Evolutionary conservation across 2,329 filamentous ascomycete species (phyloP).

Genomic region (Ceratocystis cacaofunesta): DNA sequence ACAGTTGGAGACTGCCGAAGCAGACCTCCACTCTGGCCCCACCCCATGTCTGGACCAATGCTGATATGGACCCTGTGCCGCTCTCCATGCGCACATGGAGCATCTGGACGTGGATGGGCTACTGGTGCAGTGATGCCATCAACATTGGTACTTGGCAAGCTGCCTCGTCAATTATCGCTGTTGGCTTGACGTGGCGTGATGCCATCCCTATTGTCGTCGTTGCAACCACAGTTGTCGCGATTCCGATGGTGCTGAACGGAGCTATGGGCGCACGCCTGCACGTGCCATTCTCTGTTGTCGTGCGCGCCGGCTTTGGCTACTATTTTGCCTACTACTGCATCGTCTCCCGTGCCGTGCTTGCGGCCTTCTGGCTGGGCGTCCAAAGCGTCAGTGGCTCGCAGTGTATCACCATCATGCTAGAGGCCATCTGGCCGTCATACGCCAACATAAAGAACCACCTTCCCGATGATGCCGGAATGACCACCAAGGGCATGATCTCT

Average conservation of each 20-base stretch:
- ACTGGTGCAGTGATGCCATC: slow-evolving; percentile 31
- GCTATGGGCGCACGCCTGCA: slow-evolving; percentile 30
- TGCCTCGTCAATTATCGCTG: slow-evolving; percentile 26
- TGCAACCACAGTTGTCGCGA: slow-evolving; percentile 29
- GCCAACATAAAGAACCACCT: slow-evolving; percentile 27
- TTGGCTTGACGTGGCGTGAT: slow-evolving; percentile 31
- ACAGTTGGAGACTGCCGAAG: slow-evolving; percentile 14
- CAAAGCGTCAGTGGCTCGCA: slow-evolving; percentile 26
- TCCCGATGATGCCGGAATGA: slow-evolving; percentile 23
- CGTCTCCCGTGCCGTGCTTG: slow-evolving; percentile 28
- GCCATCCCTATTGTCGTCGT: slow-evolving; percentile 32
- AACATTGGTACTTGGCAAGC: slow-evolving; percentile 16
- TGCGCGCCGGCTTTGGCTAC: slow-evolving; percentile 29
- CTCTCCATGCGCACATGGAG: slow-evolving; percentile 31
- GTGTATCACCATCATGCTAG: slow-evolving; percentile 22
- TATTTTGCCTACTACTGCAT: slow-evolving; percentile 29
- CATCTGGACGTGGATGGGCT: slow-evolving; percentile 30
- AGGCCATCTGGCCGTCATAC: slow-evolving; percentile 29
- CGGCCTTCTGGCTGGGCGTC: slow-evolving; percentile 32
- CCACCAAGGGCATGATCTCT: slow-evolving; percentile 28
- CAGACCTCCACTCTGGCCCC: slow-evolving; percentile 15
- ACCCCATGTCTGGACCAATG: slow-evolving; percentile 26
- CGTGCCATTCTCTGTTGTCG: slow-evolving; percentile 28
- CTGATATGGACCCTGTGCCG: slow-evolving; percentile 24
- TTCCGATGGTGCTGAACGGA: slow-evolving; percentile 30